Evolutionary conservation across 2,329 filamentous ascomycete species (phyloP).

Genomic region (Hysterium pulicare): DNA sequence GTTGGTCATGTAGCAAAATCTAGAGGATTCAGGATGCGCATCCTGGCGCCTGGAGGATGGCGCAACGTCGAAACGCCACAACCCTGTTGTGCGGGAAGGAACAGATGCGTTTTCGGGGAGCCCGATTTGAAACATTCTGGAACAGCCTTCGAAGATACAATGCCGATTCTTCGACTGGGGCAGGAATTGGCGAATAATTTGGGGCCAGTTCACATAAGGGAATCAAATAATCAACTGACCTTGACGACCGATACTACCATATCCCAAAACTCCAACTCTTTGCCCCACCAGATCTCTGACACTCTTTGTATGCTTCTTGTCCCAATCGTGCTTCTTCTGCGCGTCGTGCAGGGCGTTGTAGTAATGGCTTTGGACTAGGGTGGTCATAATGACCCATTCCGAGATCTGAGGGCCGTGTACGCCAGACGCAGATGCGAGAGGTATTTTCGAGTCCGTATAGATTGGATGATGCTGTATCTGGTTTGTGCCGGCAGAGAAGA

Average conservation of each 20-base stretch:
- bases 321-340: slow-evolving; percentile 58
- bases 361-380: slow-evolving; percentile 54
- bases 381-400: slow-evolving; percentile 65
- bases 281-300: slow-evolving; percentile 57
- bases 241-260: slow-evolving; percentile 61
- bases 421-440: slow-evolving; percentile 54
- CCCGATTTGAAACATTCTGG: slow-evolving; percentile 1
- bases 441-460: slow-evolving; percentile 50
- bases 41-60: too few species aligned
- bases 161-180: too few species aligned
- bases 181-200: too few species aligned
- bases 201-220: too few species aligned
- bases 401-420: slow-evolving; percentile 63
- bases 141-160: neutral
- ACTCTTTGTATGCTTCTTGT: slow-evolving; percentile 26
- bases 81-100: neutral
- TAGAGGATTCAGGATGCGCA: neutral
- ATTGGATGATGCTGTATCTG: slow-evolving; percentile 52
- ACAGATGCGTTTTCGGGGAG: neutral
- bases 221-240: slow-evolving; percentile 38
- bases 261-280: slow-evolving; percentile 58
- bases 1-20: too few species aligned
- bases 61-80: too few species aligned
- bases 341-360: slow-evolving; percentile 54
- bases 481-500: slow-evolving; percentile 57